A percentile compares a stretch with the other conserved stretches of the same genome.
Evolutionary conservation across 768 basidiomycete species (phyloP).

Genomic region (Asterophora parasitica): DNA sequence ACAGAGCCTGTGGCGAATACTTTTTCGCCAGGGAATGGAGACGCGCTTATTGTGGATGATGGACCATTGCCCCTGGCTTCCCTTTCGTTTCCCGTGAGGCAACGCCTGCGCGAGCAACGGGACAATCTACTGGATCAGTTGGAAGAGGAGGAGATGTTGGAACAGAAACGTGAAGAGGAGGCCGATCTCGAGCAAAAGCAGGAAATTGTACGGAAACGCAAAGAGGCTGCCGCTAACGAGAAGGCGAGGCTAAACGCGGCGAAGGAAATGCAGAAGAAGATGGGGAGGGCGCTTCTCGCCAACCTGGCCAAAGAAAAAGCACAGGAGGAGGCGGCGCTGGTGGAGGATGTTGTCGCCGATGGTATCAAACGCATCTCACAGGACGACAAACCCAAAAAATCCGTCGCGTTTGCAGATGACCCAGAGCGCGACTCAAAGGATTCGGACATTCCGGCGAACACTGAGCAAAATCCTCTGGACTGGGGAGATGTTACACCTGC

Average conservation of each 20-base stretch:
- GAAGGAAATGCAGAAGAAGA: constrained; percentile 66
- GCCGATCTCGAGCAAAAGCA: constrained; percentile 36
- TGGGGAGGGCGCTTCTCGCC: constrained; percentile 64
- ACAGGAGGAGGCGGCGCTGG: constrained; percentile 31
- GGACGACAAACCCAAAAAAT: constrained; percentile 44
- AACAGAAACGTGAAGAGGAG: constrained; percentile 36
- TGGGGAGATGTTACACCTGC: constrained; percentile 57
- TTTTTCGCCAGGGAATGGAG: constrained; percentile 11
- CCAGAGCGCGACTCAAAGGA: constrained; percentile 18
- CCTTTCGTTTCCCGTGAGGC: constrained; percentile 42
- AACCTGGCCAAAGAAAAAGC: constrained; percentile 38
- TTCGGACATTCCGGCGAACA: constrained; percentile 4
- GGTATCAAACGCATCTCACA: constrained; percentile 19
- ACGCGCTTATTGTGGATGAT: constrained; percentile 30
- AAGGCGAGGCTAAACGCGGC: constrained; percentile 34
- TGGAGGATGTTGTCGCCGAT: constrained; percentile 28
- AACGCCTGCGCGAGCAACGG: constrained; percentile 51
- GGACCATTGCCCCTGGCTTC: constrained; percentile 40
- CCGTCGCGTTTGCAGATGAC: constrained; percentile 58
- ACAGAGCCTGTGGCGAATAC: constrained; percentile 46
- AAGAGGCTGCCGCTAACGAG: constrained; percentile 39
- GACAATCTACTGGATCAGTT: constrained; percentile 62
- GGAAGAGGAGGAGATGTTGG: constrained; percentile 62
- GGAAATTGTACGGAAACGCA: constrained; percentile 47
- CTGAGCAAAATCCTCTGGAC: constrained; percentile 21